Percentiles rank a stretch among this genome's conserved stretches.
Evolutionary conservation across 2,329 filamentous ascomycete species (phyloP).

Genomic region (Diaporthe destruens): DNA sequence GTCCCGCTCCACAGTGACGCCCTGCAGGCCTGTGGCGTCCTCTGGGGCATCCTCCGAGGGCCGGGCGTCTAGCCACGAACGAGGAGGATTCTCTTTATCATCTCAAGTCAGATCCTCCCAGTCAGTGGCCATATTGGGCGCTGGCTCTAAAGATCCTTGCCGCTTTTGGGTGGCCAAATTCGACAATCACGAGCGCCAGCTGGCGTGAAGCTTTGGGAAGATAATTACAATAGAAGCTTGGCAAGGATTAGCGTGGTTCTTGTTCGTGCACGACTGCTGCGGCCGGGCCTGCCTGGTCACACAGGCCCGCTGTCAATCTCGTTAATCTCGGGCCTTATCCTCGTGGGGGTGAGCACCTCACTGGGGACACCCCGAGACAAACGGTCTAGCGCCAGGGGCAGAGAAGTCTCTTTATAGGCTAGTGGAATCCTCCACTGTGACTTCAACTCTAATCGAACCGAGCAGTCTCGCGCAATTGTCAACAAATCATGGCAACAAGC

Average conservation of each 20-base stretch:
- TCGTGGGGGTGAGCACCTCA: constrained; percentile 17
- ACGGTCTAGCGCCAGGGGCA: constrained; percentile 29
- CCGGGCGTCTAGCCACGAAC: constrained; percentile 7
- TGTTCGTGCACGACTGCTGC: constrained; percentile 23
- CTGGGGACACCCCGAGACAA: constrained; percentile 31
- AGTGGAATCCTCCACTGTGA: constrained; percentile 34
- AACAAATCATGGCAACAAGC: constrained; percentile 2
- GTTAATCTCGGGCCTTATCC: constrained; percentile 33
- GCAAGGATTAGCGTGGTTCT: constrained; percentile 18
- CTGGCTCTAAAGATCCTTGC: constrained; percentile 20
- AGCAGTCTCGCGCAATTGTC: neutral
- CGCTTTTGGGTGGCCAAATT: constrained; percentile 7
- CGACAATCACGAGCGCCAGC: constrained; percentile 13
- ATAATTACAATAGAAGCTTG: constrained; percentile 25
- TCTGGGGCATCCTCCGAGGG: neutral
- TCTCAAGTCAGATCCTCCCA: constrained; percentile 3
- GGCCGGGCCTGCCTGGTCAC: constrained; percentile 17
- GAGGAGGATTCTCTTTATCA: constrained; percentile 27
- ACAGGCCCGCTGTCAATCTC: constrained; percentile 35
- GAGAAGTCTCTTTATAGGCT: constrained; percentile 26
- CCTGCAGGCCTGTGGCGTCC: constrained; percentile 8
- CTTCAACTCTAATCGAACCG: constrained; percentile 30
- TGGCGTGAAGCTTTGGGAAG: constrained; percentile 19
- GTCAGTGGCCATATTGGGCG: constrained; percentile 7
- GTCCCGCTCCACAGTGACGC: neutral